Percentiles rank a stretch among this genome's conserved stretches.
Evolutionary conservation across 129 eudicot species (phyloP).

Genomic region (Solidago caesia): DNA sequence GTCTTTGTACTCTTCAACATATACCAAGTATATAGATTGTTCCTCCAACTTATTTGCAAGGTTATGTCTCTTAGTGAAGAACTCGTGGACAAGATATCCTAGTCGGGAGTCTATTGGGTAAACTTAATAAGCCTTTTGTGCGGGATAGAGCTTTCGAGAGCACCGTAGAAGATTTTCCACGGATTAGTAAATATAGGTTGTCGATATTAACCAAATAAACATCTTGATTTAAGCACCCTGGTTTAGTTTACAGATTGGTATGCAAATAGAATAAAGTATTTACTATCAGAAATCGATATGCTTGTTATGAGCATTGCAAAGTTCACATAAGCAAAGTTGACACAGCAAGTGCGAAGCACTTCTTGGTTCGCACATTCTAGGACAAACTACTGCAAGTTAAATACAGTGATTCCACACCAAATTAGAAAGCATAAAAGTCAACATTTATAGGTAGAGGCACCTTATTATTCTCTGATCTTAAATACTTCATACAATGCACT

Average conservation of each 20-base stretch:
- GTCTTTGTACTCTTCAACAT: too few species aligned
- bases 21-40: neutral
- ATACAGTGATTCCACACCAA: neutral
- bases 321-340: slow-evolving; percentile 4
- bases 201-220: neutral
- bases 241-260: neutral
- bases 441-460: slow-evolving; percentile 8
- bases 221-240: neutral
- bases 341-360: neutral
- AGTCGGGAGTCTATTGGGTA: neutral
- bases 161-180: neutral
- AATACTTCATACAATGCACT: neutral
- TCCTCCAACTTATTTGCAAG: neutral
- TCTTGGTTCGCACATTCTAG: neutral
- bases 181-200: neutral
- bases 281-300: slow-evolving; percentile 14
- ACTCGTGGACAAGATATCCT: neutral
- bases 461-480: slow-evolving; percentile 8
- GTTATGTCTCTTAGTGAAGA: neutral
- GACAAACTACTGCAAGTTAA: neutral
- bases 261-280: neutral
- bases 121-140: neutral
- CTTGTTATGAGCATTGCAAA: neutral
- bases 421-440: neutral
- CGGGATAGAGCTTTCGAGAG: neutral